Conservation (phyloP, 1,284 basidiomycete species). For the Leccinum subrobustum region DNA sequence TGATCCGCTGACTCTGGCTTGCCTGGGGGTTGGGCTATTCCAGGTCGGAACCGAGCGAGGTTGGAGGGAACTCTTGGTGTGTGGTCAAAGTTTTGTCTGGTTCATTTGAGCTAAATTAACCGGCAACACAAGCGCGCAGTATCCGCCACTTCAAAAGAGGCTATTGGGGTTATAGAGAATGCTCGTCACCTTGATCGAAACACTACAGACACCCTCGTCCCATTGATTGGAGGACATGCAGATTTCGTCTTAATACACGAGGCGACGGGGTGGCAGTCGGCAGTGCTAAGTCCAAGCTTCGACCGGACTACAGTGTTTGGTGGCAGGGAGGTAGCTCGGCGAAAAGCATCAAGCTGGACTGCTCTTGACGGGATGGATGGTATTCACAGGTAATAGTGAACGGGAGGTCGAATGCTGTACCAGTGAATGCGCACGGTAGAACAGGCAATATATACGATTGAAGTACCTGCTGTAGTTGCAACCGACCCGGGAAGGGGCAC, state of each 20-base stretch:
- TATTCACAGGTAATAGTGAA: not conserved
- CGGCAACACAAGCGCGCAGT: constrained; percentile 41
- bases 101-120: not conserved
- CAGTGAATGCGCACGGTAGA: not conserved
- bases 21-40: constrained; percentile 59
- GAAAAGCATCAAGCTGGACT: constrained; percentile 22
- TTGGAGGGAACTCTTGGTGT: constrained; percentile 48
- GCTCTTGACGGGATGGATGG: constrained; percentile 13
- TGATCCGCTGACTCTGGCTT: constrained; percentile 57
- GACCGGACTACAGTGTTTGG: constrained; percentile 37
- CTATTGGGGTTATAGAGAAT: constrained; percentile 38
- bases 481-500: not conserved
- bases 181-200: constrained; percentile 8
- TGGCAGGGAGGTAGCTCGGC: constrained; percentile 27
- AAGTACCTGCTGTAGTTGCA: not conserved
- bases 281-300: constrained; percentile 48
- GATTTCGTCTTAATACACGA: constrained; percentile 63
- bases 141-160: constrained; percentile 45
- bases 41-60: constrained; percentile 51
- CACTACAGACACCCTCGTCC: constrained; percentile 34
- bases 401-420: constrained; percentile 2
- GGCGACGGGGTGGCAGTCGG: constrained; percentile 43
- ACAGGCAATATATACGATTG: not conserved
- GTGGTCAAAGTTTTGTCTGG: constrained; percentile 19
- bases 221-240: constrained; percentile 43